These are phyloP conservation scores for Penicillium crustosum DNA, from an alignment of 2,329 filamentous ascomycete species.

Conservation along the genomic window DNA sequence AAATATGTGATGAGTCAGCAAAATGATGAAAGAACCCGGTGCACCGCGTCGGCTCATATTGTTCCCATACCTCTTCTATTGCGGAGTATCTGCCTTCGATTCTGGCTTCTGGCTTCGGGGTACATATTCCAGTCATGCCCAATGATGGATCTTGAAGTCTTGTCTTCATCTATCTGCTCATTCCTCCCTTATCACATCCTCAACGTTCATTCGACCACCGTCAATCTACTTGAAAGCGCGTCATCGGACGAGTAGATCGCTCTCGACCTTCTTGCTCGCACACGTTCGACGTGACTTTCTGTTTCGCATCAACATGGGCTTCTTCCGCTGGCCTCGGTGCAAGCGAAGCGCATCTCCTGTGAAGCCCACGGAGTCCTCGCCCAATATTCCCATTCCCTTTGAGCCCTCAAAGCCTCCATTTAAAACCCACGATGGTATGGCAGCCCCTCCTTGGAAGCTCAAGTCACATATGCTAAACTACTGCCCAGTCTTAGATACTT, in stretches of 20 bases:
- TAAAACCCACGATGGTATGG: background rate
- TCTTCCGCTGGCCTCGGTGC: conserved; percentile 10
- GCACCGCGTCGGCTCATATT: conserved; percentile 7
- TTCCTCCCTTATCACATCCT: background rate
- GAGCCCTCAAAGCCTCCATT: background rate
- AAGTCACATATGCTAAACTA: conserved; percentile 5
- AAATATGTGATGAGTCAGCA: conserved; percentile 10
- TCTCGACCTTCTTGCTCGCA: background rate
- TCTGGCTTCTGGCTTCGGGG: background rate
- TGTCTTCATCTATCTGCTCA: background rate
- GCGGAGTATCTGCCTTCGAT: background rate
- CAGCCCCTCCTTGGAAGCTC: background rate
- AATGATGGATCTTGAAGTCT: conserved; percentile 18
- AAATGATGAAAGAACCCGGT: conserved; percentile 2
- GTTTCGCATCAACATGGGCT: conserved; percentile 1
- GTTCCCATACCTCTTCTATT: conserved; percentile 7
- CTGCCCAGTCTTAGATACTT: background rate
- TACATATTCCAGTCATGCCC: conserved; percentile 6
- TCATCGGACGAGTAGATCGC: conserved; percentile 8
- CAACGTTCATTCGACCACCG: conserved; percentile 1
- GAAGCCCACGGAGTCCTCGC: background rate
- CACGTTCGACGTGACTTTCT: background rate
- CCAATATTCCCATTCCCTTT: background rate
- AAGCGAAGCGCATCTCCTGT: background rate
- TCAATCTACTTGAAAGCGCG: conserved; percentile 7